phyloP scores from a whole-genome alignment of 2,329 filamentous ascomycete species.

The Fusarium abutilonis region DNA sequence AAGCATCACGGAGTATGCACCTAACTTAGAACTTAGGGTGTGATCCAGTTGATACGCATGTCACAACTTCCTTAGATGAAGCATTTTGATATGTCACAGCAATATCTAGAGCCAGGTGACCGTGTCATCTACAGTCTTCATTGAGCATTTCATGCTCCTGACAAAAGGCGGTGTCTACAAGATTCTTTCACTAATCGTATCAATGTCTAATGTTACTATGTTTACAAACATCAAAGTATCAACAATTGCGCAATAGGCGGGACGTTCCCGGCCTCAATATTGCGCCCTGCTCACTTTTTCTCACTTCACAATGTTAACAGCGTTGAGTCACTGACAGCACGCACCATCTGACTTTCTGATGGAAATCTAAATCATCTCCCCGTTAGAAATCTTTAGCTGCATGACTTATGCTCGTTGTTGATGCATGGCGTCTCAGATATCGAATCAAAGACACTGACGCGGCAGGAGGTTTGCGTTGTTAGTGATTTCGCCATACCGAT shows the following conservation, averaged over 20 bases:
- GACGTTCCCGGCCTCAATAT: slow-evolving; percentile 5
- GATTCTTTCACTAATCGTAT: not conserved
- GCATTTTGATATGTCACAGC: too few species aligned
- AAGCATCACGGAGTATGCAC: not conserved
- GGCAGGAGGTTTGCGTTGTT: slow-evolving; percentile 29
- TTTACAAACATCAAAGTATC: slow-evolving; percentile 2
- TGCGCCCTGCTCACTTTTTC: slow-evolving; percentile 1
- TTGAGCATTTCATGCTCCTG: too few species aligned
- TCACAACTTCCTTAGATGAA: too few species aligned
- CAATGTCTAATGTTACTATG: not conserved
- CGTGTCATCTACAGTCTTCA: too few species aligned
- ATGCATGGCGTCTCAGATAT: slow-evolving; percentile 2
- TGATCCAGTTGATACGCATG: too few species aligned
- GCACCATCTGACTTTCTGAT: not conserved
- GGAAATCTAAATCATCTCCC: slow-evolving; percentile 4
- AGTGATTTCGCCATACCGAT: slow-evolving; percentile 42
- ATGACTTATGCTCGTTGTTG: slow-evolving; percentile 10
- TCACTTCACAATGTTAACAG: too few species aligned
- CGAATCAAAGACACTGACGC: slow-evolving; percentile 14
- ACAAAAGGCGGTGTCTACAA: too few species aligned
- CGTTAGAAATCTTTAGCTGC: slow-evolving; percentile 16
- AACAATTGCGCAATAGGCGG: slow-evolving; percentile 16
- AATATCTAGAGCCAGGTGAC: too few species aligned
- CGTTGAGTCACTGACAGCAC: too few species aligned
- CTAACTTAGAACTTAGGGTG: too few species aligned